Evolutionary conservation across 2,329 filamentous ascomycete genomes (phyloP).

Genomic region (Penicillium sp.): DNA sequence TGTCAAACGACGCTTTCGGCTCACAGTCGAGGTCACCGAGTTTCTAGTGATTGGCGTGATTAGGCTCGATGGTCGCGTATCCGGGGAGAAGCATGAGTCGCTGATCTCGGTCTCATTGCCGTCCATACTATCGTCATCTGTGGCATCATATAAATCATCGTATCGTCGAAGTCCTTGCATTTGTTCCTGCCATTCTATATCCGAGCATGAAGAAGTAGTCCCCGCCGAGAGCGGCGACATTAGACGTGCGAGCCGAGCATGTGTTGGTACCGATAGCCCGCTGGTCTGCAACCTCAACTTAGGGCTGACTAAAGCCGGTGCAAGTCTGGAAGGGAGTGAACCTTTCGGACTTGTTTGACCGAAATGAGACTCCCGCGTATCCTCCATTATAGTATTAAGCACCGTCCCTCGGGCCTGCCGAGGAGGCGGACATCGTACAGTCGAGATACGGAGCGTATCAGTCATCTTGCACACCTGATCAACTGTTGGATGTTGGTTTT

Average conservation of each 20-base stretch:
- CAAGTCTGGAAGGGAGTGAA: slow-evolving; percentile 5
- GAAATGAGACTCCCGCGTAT: slow-evolving; percentile 40
- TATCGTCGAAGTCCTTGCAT: slow-evolving; percentile 75
- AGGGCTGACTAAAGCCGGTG: slow-evolving; percentile 18
- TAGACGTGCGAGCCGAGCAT: slow-evolving; percentile 26
- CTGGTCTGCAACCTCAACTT: slow-evolving; percentile 39
- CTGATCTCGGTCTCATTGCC: slow-evolving; percentile 46
- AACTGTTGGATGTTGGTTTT: slow-evolving; percentile 31
- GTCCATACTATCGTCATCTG: slow-evolving; percentile 65
- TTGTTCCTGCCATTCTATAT: slow-evolving; percentile 63
- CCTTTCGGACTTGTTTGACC: slow-evolving; percentile 15
- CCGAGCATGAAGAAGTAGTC: slow-evolving; percentile 40
- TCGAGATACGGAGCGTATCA: slow-evolving; percentile 49
- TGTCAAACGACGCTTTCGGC: slow-evolving; percentile 55
- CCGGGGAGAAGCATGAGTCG: slow-evolving; percentile 50
- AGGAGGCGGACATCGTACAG: slow-evolving; percentile 53
- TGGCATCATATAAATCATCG: slow-evolving; percentile 84
- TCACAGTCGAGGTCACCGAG: slow-evolving; percentile 39
- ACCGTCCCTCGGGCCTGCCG: slow-evolving; percentile 58
- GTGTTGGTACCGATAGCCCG: slow-evolving; percentile 25
- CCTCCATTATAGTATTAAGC: slow-evolving; percentile 67
- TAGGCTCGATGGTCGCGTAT: slow-evolving; percentile 51
- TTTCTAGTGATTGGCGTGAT: slow-evolving; percentile 42
- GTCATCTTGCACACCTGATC: slow-evolving; percentile 40
- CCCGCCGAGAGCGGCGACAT: slow-evolving; percentile 36